Evolutionary conservation across 1,284 basidiomycete species (phyloP).

Genomic region (Coriolopsis trogii): DNA sequence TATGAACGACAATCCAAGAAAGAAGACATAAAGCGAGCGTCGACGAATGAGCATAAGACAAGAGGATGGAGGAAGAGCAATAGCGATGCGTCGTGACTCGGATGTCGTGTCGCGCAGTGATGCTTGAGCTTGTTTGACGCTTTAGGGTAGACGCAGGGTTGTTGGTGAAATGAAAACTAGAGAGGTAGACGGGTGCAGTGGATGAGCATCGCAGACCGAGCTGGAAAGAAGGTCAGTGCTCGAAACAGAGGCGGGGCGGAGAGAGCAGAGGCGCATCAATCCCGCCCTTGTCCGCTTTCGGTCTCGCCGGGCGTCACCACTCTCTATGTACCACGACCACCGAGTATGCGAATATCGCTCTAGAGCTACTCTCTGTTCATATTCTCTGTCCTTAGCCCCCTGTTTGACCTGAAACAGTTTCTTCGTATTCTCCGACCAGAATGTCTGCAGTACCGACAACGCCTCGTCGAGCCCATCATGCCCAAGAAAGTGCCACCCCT

Average conservation of each 20-base stretch:
- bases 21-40: constrained; percentile 15
- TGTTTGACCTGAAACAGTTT: no score
- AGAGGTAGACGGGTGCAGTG: neutral
- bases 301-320: no score
- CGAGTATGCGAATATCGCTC: no score
- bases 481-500: constrained; percentile 26
- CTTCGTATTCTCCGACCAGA: no score
- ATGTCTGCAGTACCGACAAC: constrained; percentile 43
- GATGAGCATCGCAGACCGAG: neutral
- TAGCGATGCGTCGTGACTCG: neutral
- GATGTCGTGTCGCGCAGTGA: neutral
- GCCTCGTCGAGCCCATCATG: constrained; percentile 42
- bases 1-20: constrained; percentile 8
- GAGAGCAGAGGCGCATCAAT: constrained; percentile 4
- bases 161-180: neutral
- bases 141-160: no score
- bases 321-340: no score
- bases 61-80: neutral
- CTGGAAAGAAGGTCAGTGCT: neutral
- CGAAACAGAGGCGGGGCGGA: neutral
- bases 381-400: no score
- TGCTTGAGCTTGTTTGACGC: neutral
- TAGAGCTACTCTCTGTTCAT: neutral
- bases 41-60: constrained; percentile 22
- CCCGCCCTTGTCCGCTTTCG: neutral